A percentile compares a stretch with the other conserved stretches of the same genome.
phyloP scores from a whole-genome alignment of 768 basidiomycete species.

The Russula sp. region DNA sequence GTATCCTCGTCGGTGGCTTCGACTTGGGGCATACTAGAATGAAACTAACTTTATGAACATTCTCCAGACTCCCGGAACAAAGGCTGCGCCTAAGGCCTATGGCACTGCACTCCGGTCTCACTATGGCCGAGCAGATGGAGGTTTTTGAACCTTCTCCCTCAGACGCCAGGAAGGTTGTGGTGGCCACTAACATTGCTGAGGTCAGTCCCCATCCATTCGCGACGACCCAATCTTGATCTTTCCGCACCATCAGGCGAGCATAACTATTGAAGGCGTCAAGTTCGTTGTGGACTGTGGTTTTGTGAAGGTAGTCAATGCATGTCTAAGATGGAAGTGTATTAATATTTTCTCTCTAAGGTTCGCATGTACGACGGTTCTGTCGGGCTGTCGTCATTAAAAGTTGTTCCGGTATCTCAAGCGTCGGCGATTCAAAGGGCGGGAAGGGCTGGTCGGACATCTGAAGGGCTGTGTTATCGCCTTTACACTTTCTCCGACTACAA shows the following conservation, averaged over 20 bases:
- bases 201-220: constrained; percentile 39
- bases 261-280: constrained; percentile 94
- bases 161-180: constrained; percentile 82
- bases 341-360: constrained; percentile 49
- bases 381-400: constrained; percentile 77
- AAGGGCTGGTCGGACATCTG: constrained; percentile 88
- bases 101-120: constrained; percentile 85
- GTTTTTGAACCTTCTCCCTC: constrained; percentile 78
- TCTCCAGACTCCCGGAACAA: constrained; percentile 48
- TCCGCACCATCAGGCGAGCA: constrained; percentile 63
- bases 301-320: constrained; percentile 65
- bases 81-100: constrained; percentile 61
- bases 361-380: constrained; percentile 87
- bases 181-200: constrained; percentile 96
- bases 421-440: constrained; percentile 93
- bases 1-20: constrained; percentile 21
- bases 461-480: constrained; percentile 90
- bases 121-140: constrained; percentile 81
- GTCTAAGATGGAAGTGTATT: neutral
- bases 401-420: constrained; percentile 80
- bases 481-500: constrained; percentile 67
- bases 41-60: neutral
- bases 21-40: constrained; percentile 17
- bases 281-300: constrained; percentile 94
- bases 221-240: neutral